Base-by-base conservation (phyloP, 441 rosid genomes). In the Biscutella laevigata region DNA sequence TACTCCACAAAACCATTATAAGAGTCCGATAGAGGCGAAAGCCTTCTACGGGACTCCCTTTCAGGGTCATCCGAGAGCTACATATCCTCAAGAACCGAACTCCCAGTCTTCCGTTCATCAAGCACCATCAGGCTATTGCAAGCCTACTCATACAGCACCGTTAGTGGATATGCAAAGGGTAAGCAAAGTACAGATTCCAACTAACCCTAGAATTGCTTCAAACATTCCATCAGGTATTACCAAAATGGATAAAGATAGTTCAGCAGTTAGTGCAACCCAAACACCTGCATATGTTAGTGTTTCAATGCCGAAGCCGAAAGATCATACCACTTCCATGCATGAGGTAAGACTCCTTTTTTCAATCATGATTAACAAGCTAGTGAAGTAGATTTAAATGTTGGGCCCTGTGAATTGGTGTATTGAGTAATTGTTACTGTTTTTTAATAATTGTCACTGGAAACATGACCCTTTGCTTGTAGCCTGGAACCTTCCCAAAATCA, bases 131-230 rank as follows among this genome's bases (percentile, higher is more conserved):
- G 79, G 36, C 74, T 79, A 71, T 73, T 85, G 62, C 55, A 61
- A 71, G 44, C 75, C 88, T 55, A 36, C 63, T 53, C 95, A 77
- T 68, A 62, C 74, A 27, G 36, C 69, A 61, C 76, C 76, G 21
- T 42, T 79, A 33, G 46, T 72, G 30, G 91, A 83, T 68, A 44
- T 84, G 7, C 83, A 64, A 70, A 84, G 87, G 74, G 84, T 67
- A 71, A 77, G 78, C 83, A 86, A 80, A 71, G 59, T 89, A 70
- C 95, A 89, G 83, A 85, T 89, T 69, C 95, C 83, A 53, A 84
- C 96, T 70, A 94, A 94, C 74, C 99, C 97, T 65, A 83, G 89
- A 77, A 87, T 89, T 71, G 94, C 88, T 68, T 78, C 97, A 67
- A 84, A 83, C 72, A 72, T 88, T 78, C 83, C 83, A 52, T 50